These are phyloP conservation scores for Fusarium keratoplasticum DNA, from an alignment of 2,329 filamentous ascomycete species.

Conservation along the genomic window DNA sequence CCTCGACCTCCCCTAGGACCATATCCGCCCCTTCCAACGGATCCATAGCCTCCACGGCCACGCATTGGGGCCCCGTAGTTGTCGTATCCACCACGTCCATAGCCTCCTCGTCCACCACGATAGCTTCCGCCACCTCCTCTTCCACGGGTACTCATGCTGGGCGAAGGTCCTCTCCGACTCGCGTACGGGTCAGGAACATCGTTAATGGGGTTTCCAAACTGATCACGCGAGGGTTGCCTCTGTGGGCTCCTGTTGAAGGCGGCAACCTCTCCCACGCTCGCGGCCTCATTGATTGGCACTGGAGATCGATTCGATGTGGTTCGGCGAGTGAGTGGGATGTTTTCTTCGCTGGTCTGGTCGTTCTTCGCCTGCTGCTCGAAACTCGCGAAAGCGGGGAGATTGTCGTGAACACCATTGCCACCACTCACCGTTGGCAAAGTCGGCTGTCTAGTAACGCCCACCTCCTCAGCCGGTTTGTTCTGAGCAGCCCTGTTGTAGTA, in stretches of 20 bases:
- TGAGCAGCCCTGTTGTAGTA: slow-evolving; percentile 81
- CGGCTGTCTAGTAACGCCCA: slow-evolving; percentile 62
- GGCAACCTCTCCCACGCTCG: slow-evolving; percentile 48
- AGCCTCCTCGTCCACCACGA: slow-evolving; percentile 59
- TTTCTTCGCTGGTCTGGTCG: slow-evolving; percentile 74
- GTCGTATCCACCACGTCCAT: slow-evolving; percentile 64
- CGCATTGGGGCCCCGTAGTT: slow-evolving; percentile 56
- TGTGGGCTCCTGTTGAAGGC: slow-evolving; percentile 49
- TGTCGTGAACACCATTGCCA: slow-evolving; percentile 62
- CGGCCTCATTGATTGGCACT: slow-evolving; percentile 57
- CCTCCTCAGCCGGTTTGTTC: slow-evolving; percentile 57
- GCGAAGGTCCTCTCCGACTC: slow-evolving; percentile 59
- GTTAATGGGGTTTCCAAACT: slow-evolving; percentile 71
- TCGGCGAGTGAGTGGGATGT: slow-evolving; percentile 74
- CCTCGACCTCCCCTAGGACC: slow-evolving; percentile 53
- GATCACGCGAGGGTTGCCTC: slow-evolving; percentile 65
- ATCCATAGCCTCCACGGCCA: slow-evolving; percentile 59
- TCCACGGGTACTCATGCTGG: slow-evolving; percentile 63
- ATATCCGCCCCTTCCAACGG: slow-evolving; percentile 57
- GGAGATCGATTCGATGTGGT: slow-evolving; percentile 70
- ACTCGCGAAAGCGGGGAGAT: slow-evolving; percentile 68
- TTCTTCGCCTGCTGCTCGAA: slow-evolving; percentile 76
- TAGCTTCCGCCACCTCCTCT: slow-evolving; percentile 63
- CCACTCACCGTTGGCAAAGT: slow-evolving; percentile 69
- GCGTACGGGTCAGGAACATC: slow-evolving; percentile 59